These are phyloP conservation scores for Lenzites betulinus DNA, from an alignment of 768 basidiomycete species.

Conservation along the genomic window DNA sequence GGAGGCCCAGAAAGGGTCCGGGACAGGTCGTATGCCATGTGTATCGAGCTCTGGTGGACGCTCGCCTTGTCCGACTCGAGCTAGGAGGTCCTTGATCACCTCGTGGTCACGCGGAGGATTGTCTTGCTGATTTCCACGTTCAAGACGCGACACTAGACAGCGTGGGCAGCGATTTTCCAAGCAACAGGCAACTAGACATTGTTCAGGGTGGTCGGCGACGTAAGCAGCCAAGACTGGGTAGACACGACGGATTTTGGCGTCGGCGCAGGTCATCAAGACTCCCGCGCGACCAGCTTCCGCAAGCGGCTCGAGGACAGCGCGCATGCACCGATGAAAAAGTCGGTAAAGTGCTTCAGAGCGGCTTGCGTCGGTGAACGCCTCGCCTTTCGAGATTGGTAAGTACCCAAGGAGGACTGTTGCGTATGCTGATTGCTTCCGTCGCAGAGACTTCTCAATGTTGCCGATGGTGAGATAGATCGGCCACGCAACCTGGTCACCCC, in stretches of 20 bases:
- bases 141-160: constrained; percentile 27
- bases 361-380: constrained; percentile 20
- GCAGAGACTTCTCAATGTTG: constrained; percentile 22
- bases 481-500: constrained; percentile 21
- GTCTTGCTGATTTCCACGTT: constrained; percentile 18
- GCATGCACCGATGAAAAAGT: constrained; percentile 43
- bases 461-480: constrained; percentile 25
- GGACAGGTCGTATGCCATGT: constrained; percentile 16
- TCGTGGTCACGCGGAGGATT: background rate
- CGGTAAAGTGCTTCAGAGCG: constrained; percentile 27
- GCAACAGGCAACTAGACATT: constrained; percentile 38
- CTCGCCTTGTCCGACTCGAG: background rate
- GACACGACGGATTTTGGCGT: constrained; percentile 34
- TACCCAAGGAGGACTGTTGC: constrained; percentile 30
- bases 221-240: constrained; percentile 44
- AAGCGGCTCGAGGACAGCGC: constrained; percentile 35
- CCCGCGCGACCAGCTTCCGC: constrained; percentile 34
- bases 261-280: constrained; percentile 38
- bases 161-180: constrained; percentile 29
- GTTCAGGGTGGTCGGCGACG: constrained; percentile 48
- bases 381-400: constrained; percentile 32
- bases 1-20: constrained; percentile 14
- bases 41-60: background rate
- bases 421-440: constrained; percentile 17
- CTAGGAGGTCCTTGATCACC: background rate